Base-by-base conservation (phyloP, 352 stramenopile genomes). In the Phytophthora melonis region DNA sequence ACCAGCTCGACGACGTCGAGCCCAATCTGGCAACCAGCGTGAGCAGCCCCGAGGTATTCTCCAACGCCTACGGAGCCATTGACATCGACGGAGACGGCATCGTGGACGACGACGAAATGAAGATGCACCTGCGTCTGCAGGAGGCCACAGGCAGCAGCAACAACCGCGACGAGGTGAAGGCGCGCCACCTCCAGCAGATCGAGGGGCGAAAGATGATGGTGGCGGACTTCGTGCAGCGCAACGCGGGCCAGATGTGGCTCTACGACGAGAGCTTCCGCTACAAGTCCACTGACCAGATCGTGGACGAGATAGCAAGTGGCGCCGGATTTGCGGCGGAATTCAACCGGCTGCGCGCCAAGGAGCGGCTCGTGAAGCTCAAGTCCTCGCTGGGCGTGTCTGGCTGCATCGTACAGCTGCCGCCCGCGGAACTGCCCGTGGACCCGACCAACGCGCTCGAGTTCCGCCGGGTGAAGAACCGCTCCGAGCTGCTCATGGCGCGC, bases 91-190 rank as follows among this genome's bases (percentile, higher is more conserved):
- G 83, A 32, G 83, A 93, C 55, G 86, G 83, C 7, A 67, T 90
- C 11, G 69, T 93, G 23, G 83, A 93, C 32, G 75, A 80, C 8
- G 78, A 86, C 30, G 85, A 92, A 61, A 91, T 91, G 86, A 84
- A 89, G 41, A 66, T 93, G 5, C 70, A 88, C 25, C 16, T 90
- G 39, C 80, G 77, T 18, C 62, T 92, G 2, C 59, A 87, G 49
- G 80, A 91, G 50, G 71, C 70, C 21, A 71, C 68, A 10, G 43
- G 43, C 43, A 50, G 43, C 43, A 50, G 43, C 16, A 50, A 50
- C 43, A 50, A 50, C 14, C 16, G 8, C 16, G 43, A 50, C 16
- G n/a, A 50, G 43, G 6, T 50, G 16, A n/a, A n/a, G 14, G 43
- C 43, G 43, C 43, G 43, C 43, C 43, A 50, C n/a, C 56, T 65